Base-by-base conservation (phyloP, 805 yeast species). In the Kodamaea laetipori region DNA sequence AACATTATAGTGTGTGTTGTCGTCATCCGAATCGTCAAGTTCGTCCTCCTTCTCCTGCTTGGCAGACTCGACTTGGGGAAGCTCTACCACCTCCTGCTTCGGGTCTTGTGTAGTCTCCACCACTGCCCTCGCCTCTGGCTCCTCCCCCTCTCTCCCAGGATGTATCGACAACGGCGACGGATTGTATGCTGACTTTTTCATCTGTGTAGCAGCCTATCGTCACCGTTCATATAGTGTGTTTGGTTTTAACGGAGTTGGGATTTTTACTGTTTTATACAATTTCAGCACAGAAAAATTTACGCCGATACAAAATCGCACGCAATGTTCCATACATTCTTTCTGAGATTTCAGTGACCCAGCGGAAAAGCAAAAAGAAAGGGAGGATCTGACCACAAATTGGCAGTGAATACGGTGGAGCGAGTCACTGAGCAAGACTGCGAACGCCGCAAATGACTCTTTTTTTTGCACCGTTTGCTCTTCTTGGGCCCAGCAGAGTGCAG, bases 151-250 rank as follows among this genome's bases (percentile, higher is more conserved):
- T 17, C n/a, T 8, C 8, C 17, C n/a, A 4, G 34, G 34, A 13
- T 37, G 46, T 25, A 52, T 43, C 11, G 59, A 50, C 36, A 61
- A 48, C 11, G 66, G 66, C 13, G 65, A 60, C 17, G 65, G 66
- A 23, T 52, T 50, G 41, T 50, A 42, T 8, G 38, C 21, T 12
- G 33, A 13, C 38, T 38, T 43, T 19, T 15, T 44, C 46, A 31
- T 49, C 54, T 31, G 19, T 13, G 19, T 30, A 30, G 13, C 34
- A 30, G 34, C 34, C 34, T 30, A 28, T 3, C 12, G 15, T 57
- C 7, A 39, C 24, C 24, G 8, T 21, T 8, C 24, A 21, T 21
- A 21, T 21, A 21, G 8, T n/a, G 8, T 21, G 24, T 8, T 21
- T 21, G 24, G 8, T 8, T 21, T n/a, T n/a, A 11, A 30, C 34